Conservation (phyloP, 108 stramenopile genomes). For the Skeletonema menzelii region DNA sequence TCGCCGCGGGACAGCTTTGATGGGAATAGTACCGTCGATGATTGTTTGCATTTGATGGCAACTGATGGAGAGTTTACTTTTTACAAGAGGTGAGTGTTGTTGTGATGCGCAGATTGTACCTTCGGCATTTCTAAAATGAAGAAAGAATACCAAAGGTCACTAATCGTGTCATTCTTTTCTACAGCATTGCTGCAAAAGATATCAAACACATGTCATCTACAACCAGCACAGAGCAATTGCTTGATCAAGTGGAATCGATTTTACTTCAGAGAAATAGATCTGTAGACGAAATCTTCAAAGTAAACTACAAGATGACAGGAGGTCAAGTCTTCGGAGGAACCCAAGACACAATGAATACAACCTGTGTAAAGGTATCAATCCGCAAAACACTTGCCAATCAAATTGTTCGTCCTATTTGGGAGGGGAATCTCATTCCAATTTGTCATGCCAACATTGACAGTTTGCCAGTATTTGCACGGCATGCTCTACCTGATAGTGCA, state of each 20-base stretch:
- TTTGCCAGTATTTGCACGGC: slow-evolving; percentile 22
- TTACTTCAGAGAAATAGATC: slow-evolving; percentile 4
- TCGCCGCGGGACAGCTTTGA: slow-evolving; percentile 2
- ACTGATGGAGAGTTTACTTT: slow-evolving; percentile 41
- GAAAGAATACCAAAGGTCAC: too few relatives aligned
- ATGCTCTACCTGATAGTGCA: slow-evolving; percentile 1
- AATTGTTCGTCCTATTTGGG: slow-evolving; percentile 40
- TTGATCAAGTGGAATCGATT: slow-evolving; percentile 14
- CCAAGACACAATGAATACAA: slow-evolving; percentile 24
- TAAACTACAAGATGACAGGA: slow-evolving; percentile 21
- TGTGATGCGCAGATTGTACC: too few relatives aligned
- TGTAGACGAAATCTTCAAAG: slow-evolving; percentile 18
- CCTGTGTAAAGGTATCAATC: slow-evolving; percentile 33
- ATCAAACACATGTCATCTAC: slow-evolving; percentile 31
- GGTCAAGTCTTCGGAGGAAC: slow-evolving; percentile 21
- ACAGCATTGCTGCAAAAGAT: slow-evolving; percentile 20
- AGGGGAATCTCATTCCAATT: slow-evolving; percentile 25
- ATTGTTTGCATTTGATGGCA: slow-evolving; percentile 30
- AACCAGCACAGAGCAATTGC: slow-evolving; percentile 8
- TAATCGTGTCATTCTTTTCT: background rate
- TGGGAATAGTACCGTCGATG: slow-evolving; percentile 3
- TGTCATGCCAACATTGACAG: slow-evolving; percentile 5
- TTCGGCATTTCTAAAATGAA: too few relatives aligned
- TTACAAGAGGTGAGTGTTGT: slow-evolving; percentile 26
- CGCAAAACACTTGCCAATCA: slow-evolving; percentile 37